phyloP scores from a whole-genome alignment of 1,139 yeast genomes.

The Suhomyces guaymorum region DNA sequence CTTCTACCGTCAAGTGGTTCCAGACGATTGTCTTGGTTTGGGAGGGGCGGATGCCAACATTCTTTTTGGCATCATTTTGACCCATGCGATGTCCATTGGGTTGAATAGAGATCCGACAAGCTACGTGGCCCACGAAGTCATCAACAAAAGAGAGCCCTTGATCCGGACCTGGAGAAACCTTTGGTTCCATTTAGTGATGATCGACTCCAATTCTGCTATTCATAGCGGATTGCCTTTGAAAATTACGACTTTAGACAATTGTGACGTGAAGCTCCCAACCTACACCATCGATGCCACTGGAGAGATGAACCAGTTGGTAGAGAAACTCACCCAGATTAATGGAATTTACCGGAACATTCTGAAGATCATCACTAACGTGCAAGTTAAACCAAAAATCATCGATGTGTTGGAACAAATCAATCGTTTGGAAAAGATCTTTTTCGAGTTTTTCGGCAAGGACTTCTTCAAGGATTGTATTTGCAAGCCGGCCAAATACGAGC shows the following conservation, averaged over 20 bases:
- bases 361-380: slow-evolving; percentile 32
- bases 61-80: slow-evolving; percentile 38
- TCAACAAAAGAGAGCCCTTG: slow-evolving; percentile 30
- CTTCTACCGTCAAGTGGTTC: slow-evolving; percentile 41
- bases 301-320: slow-evolving; percentile 18
- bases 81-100: slow-evolving; percentile 47
- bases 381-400: slow-evolving; percentile 35
- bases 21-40: slow-evolving; percentile 47
- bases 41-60: slow-evolving; percentile 46
- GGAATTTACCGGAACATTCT: slow-evolving; percentile 34
- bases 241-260: slow-evolving; percentile 27
- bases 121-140: slow-evolving; percentile 33
- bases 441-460: slow-evolving; percentile 45
- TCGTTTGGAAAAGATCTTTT: slow-evolving; percentile 38
- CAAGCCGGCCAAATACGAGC: slow-evolving; percentile 29
- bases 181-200: slow-evolving; percentile 35
- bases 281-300: slow-evolving; percentile 20
- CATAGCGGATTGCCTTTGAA: slow-evolving; percentile 37
- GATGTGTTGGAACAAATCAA: slow-evolving; percentile 43
- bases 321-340: slow-evolving; percentile 22
- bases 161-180: slow-evolving; percentile 40
- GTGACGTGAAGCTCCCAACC: slow-evolving; percentile 38
- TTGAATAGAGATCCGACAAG: slow-evolving; percentile 45
- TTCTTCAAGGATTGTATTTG: slow-evolving; percentile 45
- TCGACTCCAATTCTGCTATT: slow-evolving; percentile 38